Percentiles rank a stretch among this genome's conserved stretches.
Conservation (phyloP, 352 stramenopile genomes). For the Phytophthora quininea region DNA sequence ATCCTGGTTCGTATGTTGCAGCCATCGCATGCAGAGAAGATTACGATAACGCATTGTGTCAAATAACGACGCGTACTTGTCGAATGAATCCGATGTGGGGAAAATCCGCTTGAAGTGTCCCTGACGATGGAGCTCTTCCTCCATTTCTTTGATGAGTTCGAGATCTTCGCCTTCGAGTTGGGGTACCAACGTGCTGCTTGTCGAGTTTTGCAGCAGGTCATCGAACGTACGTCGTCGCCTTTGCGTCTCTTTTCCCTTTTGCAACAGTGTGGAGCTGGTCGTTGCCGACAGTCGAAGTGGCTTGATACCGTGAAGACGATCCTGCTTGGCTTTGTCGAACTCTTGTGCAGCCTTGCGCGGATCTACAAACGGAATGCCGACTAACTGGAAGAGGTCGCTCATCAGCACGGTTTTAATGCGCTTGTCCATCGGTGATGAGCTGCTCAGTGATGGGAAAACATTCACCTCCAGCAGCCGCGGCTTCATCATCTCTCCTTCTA, state of each 20-base stretch:
- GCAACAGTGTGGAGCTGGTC: constrained; percentile 4
- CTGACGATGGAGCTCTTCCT: constrained; percentile 64
- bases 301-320: constrained; percentile 53
- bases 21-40: constrained; percentile 65
- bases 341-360: constrained; percentile 36
- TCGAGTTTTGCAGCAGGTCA: constrained; percentile 37
- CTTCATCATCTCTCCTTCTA: constrained; percentile 73
- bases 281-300: constrained; percentile 5
- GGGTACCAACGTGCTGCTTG: constrained; percentile 14
- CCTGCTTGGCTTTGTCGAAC: constrained; percentile 51
- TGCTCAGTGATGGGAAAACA: constrained; percentile 88
- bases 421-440: constrained; percentile 86
- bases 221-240: constrained; percentile 39
- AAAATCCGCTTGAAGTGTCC: constrained; percentile 84
- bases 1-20: constrained; percentile 39
- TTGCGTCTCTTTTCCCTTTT: constrained; percentile 23
- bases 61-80: constrained; percentile 61
- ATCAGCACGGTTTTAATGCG: constrained; percentile 90
- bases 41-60: constrained; percentile 61
- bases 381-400: constrained; percentile 87
- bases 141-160: constrained; percentile 58
- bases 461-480: constrained; percentile 92
- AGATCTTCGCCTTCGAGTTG: constrained; percentile 71
- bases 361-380: constrained; percentile 67
- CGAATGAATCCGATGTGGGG: constrained; percentile 56